A percentile compares a stretch with the other conserved stretches of the same genome.
Evolutionary conservation across 2,329 filamentous ascomycete species (phyloP).

Genomic region (Remersonia thermophila): DNA sequence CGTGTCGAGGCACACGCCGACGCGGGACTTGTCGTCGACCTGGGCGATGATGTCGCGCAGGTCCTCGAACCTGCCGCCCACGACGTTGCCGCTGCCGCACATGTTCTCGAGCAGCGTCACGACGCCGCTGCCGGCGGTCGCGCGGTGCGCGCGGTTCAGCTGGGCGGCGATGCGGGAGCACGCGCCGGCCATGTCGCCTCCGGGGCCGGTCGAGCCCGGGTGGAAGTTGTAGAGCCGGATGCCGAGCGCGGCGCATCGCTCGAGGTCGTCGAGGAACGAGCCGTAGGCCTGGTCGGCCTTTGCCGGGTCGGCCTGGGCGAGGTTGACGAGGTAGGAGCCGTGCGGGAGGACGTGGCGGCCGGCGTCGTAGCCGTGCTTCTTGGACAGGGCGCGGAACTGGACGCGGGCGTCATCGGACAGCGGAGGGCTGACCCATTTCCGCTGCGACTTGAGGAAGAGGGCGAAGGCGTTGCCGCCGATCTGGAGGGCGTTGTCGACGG

Average conservation of each 20-base stretch:
- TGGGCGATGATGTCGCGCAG: conserved; percentile 70
- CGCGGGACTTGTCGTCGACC: conserved; percentile 67
- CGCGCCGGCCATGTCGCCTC: conserved; percentile 49
- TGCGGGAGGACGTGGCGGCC: conserved; percentile 72
- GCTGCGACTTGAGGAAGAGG: conserved; percentile 89
- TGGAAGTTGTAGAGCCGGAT: conserved; percentile 98
- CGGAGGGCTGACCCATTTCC: conserved; percentile 82
- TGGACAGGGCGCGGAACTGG: conserved; percentile 57
- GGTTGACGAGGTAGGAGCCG: conserved; percentile 91
- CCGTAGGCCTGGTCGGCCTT: conserved; percentile 80
- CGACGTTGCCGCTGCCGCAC: conserved; percentile 78
- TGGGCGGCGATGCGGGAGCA: conserved; percentile 68
- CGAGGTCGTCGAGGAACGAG: conserved; percentile 77
- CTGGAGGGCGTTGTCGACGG: conserved; percentile 62
- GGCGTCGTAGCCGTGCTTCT: conserved; percentile 58
- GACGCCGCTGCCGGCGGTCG: conserved; percentile 56
- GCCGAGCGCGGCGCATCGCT: conserved; percentile 71
- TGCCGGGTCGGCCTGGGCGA: conserved; percentile 67
- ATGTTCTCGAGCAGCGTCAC: conserved; percentile 89
- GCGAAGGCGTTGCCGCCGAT: conserved; percentile 91
- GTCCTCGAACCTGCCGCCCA: conserved; percentile 78
- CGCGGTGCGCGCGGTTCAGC: conserved; percentile 69
- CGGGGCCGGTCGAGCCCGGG: conserved; percentile 68
- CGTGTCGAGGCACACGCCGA: conserved; percentile 93
- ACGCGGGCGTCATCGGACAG: conserved; percentile 55